Base-by-base conservation (phyloP, 2,329 filamentous ascomycete species). In the Epichloe amarillans region DNA sequence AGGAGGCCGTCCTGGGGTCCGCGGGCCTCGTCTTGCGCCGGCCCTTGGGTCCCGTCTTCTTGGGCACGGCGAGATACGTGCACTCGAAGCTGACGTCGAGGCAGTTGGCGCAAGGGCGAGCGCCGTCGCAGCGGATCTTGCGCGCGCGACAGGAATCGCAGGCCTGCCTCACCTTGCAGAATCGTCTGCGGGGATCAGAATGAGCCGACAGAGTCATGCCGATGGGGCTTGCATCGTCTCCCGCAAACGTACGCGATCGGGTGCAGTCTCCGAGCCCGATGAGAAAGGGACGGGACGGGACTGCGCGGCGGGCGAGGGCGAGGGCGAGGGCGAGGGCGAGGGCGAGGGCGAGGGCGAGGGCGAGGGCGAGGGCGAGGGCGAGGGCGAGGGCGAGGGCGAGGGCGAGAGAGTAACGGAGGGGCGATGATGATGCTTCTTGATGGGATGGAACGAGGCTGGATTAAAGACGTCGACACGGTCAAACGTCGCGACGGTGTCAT, bases 1-100 rank as follows among this genome's bases (percentile, higher is more conserved):
- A 44, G 12, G 46, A 47, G n/a, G 43, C 43, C 5, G 43, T 38
- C 23, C 43, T 35, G 44, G 38, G 19, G 15, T 47, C 43, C 11
- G 41, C 33, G 12, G 46, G 37, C 33, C 41, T 45, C 12, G 37
- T 37, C 23, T 44, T 48, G 43, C 53, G 55, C 21, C 50, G 56
- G n/a, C 60, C 56, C 46, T 61, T 61, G 0, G 60, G 62, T 0
- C 62, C 62, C 1, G 61, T 65, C 58, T 64, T 65, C 39, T 62
- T 64, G 3, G 57, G 62, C 3, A 64, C 57, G 0, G 61, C 61
- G 10, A 62, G 11, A 49, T 65, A 66, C 0, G 61, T 63, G 50
- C 63, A 66, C 2, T 45, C 46, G 19, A 53, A 17, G 4, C 45
- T 50, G 0, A 54, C 51, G 0, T 44, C 42, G n/a, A 21, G 44